Evolutionary conservation across 768 basidiomycete genomes (phyloP).

Genomic region (Trametes cinnabarina): DNA sequence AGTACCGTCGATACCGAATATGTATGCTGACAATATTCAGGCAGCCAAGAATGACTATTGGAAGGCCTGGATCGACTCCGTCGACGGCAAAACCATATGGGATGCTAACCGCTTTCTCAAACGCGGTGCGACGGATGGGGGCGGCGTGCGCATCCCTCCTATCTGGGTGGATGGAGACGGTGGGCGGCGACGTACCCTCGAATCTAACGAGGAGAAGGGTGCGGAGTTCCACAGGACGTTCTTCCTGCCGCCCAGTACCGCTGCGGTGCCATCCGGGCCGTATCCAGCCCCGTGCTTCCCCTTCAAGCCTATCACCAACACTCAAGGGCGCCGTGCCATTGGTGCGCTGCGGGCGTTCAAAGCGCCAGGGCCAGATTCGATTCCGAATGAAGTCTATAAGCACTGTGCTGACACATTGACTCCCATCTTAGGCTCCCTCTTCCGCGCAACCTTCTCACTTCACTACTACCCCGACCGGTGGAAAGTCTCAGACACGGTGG

Average conservation of each 20-base stretch:
- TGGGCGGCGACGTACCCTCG: not conserved
- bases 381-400: slow-evolving; percentile 36
- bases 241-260: slow-evolving; percentile 25
- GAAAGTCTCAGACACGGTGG: slow-evolving; percentile 30
- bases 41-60: slow-evolving; percentile 26
- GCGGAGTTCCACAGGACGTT: slow-evolving; percentile 25
- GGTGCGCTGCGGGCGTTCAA: slow-evolving; percentile 35
- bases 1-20: slow-evolving; percentile 16
- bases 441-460: slow-evolving; percentile 29
- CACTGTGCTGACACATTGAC: slow-evolving; percentile 26
- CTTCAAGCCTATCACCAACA: slow-evolving; percentile 24
- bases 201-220: slow-evolving; percentile 17
- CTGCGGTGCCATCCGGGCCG: not conserved
- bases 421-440: slow-evolving; percentile 29
- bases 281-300: slow-evolving; percentile 30
- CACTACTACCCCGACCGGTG: slow-evolving; percentile 15
- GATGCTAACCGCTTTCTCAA: slow-evolving; percentile 15
- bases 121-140: slow-evolving; percentile 8
- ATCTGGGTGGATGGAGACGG: not conserved
- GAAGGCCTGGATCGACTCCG: slow-evolving; percentile 24
- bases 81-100: slow-evolving; percentile 22
- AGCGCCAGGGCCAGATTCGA: slow-evolving; percentile 28
- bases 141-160: slow-evolving; percentile 21
- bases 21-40: slow-evolving; percentile 18
- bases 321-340: slow-evolving; percentile 28